These are phyloP conservation scores for Cryptococcus sp. DNA, from an alignment of 1,284 basidiomycete species.

Conservation along the genomic window DNA sequence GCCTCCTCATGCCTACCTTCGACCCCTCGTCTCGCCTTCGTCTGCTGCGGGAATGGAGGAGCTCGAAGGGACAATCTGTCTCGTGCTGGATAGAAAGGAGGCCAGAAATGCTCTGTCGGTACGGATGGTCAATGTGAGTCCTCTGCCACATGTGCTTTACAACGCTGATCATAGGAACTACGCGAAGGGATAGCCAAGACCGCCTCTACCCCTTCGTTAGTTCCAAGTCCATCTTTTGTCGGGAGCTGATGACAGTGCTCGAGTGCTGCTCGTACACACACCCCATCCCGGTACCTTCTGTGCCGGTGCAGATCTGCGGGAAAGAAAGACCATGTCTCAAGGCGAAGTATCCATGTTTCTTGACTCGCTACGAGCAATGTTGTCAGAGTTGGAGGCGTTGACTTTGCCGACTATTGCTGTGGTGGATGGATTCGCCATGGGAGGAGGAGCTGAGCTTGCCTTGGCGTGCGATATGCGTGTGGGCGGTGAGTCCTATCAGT, in stretches of 20 bases:
- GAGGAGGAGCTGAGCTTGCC: slow-evolving; percentile 81
- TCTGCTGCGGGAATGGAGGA: slow-evolving; percentile 13
- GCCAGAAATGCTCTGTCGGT: slow-evolving; percentile 85
- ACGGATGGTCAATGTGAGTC: slow-evolving; percentile 59
- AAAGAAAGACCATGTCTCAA: slow-evolving; percentile 73
- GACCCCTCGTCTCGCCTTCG: slow-evolving; percentile 12
- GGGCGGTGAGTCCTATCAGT: slow-evolving; percentile 54
- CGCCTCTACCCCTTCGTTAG: slow-evolving; percentile 57
- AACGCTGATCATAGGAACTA: slow-evolving; percentile 56
- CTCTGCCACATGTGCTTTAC: neutral
- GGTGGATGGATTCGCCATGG: slow-evolving; percentile 86
- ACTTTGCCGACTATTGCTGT: slow-evolving; percentile 86
- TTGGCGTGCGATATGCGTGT: slow-evolving; percentile 84
- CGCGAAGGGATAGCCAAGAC: slow-evolving; percentile 63
- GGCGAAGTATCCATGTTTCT: slow-evolving; percentile 73
- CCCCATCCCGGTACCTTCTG: slow-evolving; percentile 73
- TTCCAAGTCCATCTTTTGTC: neutral
- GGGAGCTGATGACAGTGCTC: slow-evolving; percentile 51
- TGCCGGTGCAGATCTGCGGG: slow-evolving; percentile 84
- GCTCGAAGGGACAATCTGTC: slow-evolving; percentile 43
- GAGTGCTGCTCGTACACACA: slow-evolving; percentile 73
- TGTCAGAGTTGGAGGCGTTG: slow-evolving; percentile 69
- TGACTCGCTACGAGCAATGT: slow-evolving; percentile 63
- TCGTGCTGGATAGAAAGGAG: slow-evolving; percentile 68
- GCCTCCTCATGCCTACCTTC: slow-evolving; percentile 30